Conservation (phyloP, 116 monocot species). For the Zostera marina region DNA sequence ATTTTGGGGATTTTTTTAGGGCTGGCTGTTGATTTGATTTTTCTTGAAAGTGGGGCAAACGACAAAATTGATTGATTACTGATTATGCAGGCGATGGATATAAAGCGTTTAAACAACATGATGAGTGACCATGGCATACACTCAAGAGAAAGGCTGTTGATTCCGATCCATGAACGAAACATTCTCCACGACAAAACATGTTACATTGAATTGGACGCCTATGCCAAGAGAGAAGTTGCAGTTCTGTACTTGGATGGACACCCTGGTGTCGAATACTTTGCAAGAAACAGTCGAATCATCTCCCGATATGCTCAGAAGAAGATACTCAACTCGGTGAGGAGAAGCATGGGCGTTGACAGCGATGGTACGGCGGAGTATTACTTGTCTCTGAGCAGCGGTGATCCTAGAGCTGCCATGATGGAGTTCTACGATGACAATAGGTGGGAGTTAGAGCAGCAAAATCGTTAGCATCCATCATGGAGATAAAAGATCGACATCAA, state of each 20-base stretch:
- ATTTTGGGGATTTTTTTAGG: no score
- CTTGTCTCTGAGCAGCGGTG: slow-evolving; percentile 50
- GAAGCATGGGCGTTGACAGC: slow-evolving; percentile 75
- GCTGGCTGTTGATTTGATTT: no score
- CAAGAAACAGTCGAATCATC: slow-evolving; percentile 2
- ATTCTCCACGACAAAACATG: slow-evolving; percentile 48
- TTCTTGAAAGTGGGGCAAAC: no score
- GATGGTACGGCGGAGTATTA: slow-evolving; percentile 91
- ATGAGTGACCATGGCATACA: slow-evolving; percentile 95
- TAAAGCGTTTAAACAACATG: slow-evolving; percentile 88
- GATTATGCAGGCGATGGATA: slow-evolving; percentile 81
- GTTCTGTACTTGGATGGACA: slow-evolving; percentile 57
- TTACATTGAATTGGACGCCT: slow-evolving; percentile 60
- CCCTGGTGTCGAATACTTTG: slow-evolving; percentile 10
- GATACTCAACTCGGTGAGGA: slow-evolving; percentile 55
- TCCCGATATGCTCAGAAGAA: slow-evolving; percentile 27
- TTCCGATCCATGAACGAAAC: slow-evolving; percentile 54
- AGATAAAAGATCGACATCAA: background rate
- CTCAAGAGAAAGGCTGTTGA: slow-evolving; percentile 71
- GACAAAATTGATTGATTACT: no score
- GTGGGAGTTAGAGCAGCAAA: slow-evolving; percentile 43
- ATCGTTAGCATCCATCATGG: no score
- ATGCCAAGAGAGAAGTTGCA: slow-evolving; percentile 88
- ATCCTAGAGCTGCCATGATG: slow-evolving; percentile 63
- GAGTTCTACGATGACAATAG: slow-evolving; percentile 60